Evolutionary conservation across 371 early-diverging fungal species (phyloP).

Genomic region (Lichtheimia corymbifera): DNA sequence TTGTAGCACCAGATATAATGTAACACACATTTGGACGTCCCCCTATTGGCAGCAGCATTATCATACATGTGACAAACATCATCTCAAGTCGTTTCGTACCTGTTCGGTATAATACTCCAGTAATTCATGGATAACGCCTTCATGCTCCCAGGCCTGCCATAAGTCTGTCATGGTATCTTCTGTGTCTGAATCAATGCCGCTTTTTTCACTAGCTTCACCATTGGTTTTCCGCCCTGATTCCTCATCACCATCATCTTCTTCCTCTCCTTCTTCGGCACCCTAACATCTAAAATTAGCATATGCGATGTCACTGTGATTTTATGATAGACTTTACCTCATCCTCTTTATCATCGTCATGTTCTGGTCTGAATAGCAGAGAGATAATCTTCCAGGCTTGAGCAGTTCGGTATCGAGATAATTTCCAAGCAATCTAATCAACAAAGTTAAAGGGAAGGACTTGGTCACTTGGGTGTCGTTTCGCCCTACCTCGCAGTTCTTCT

Average conservation of each 20-base stretch:
- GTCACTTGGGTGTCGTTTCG: not conserved
- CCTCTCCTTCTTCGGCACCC: too few relatives aligned
- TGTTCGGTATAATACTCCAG: constrained; percentile 78
- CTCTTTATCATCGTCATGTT: constrained; percentile 20
- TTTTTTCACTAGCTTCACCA: constrained; percentile 8
- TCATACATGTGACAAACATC: not conserved
- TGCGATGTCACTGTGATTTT: too few relatives aligned
- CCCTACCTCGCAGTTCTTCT: constrained; percentile 67
- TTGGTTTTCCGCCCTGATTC: not conserved
- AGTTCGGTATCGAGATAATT: constrained; percentile 64
- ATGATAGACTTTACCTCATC: not conserved
- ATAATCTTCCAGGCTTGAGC: constrained; percentile 83
- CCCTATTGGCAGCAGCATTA: constrained; percentile 37
- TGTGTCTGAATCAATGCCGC: not conserved
- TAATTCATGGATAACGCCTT: constrained; percentile 55
- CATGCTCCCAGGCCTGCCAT: constrained; percentile 56
- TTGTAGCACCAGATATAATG: constrained; percentile 65
- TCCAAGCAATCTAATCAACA: constrained; percentile 55
- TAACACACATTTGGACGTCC: constrained; percentile 86
- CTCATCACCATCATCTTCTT: not conserved
- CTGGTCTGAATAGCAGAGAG: constrained; percentile 57
- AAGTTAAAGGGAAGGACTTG: not conserved
- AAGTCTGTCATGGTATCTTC: constrained; percentile 24
- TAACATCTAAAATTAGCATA: not conserved
- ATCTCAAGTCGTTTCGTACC: constrained; percentile 25